Evolutionary conservation across 1,139 yeast species (phyloP), one percentile per base, ranked within the genome.

Genomic region (Candida mesenterica): DNA sequence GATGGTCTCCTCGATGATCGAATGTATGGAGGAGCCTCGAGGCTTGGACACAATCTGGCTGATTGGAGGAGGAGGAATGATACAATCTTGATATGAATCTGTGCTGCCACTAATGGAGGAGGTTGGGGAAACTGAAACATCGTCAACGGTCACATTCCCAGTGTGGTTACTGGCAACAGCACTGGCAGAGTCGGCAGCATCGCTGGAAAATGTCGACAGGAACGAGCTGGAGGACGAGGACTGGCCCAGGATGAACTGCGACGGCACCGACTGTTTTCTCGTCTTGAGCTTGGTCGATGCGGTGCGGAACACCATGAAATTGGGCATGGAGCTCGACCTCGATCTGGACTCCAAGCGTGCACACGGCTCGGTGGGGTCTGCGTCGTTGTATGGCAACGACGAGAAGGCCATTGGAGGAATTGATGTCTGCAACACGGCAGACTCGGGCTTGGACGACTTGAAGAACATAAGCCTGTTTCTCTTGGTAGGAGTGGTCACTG

Each of bases 251-350:
- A 30, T 23, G 13, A 28, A 23, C 18, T 30, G 37, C 8, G 30
- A 15, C 31, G 37, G 35, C 8, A 33, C 24, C 20, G 37, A 29
- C 9, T 31, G 36, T 15, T 33, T 34, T n/a, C 41, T 29, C 24
- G 32, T 28, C 17, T 25, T 19, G 15, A 30, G 23, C 15, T 37
- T 37, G 18, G 25, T 20, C 4, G 37, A 34, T 3, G 32, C 18
- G 18, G 19, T 29, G 14, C 41, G 26, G 28, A 38, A 38, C 7
- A 38, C 30, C 17, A 24, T 37, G 37, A 31, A 37, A 24, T 24
- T 36, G 18, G 42, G 40, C 18, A 29, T 17, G 14, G 43, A 40
- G 20, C 33, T 37, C 18, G 43, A 37, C 13, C 43, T 25, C 5
- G 33, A 15, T 8, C 41, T 30, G 15, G 29, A 13, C 15, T 37